phyloP scores from a whole-genome alignment of 345 rosid genomes.

The Turnera subulata region DNA sequence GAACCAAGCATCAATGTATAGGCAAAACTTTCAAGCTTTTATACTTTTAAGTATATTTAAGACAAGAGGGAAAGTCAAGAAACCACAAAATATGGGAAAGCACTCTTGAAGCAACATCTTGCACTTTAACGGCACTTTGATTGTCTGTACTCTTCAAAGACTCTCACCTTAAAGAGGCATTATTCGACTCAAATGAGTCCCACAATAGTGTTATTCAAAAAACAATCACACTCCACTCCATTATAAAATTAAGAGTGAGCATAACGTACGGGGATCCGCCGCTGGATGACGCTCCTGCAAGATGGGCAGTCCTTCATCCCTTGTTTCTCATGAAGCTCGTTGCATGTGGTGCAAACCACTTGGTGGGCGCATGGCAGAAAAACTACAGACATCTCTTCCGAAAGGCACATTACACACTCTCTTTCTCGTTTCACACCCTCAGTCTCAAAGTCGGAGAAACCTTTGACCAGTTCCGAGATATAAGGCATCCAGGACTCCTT shows the following conservation, averaged over 20 bases:
- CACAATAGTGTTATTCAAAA: conserved; percentile 32
- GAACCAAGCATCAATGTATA: neutral
- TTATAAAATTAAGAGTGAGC: conserved; percentile 35
- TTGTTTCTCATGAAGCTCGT: conserved; percentile 56
- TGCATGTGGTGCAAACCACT: conserved; percentile 50
- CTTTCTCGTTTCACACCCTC: conserved; percentile 63
- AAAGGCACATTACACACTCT: conserved; percentile 92
- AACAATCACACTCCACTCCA: conserved; percentile 15
- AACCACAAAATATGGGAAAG: conserved; percentile 7
- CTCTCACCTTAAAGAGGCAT: conserved; percentile 22
- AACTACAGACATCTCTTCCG: conserved; percentile 53
- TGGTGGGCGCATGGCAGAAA: conserved; percentile 62
- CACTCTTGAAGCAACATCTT: conserved; percentile 19
- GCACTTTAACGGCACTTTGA: conserved; percentile 13
- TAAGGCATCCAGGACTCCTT: conserved; percentile 28
- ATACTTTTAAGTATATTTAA: neutral
- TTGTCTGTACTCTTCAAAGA: conserved; percentile 26
- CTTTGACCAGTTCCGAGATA: conserved; percentile 28
- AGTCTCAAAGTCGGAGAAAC: conserved; percentile 28
- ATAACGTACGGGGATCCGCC: conserved; percentile 37
- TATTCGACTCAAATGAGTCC: conserved; percentile 37
- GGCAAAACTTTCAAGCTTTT: neutral
- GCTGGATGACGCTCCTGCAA: conserved; percentile 48
- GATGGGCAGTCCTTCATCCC: conserved; percentile 76
- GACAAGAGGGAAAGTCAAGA: neutral